Evolutionary conservation across 495 filamentous ascomycete species (phyloP).

Genomic region (Aspergillus cristatus): DNA sequence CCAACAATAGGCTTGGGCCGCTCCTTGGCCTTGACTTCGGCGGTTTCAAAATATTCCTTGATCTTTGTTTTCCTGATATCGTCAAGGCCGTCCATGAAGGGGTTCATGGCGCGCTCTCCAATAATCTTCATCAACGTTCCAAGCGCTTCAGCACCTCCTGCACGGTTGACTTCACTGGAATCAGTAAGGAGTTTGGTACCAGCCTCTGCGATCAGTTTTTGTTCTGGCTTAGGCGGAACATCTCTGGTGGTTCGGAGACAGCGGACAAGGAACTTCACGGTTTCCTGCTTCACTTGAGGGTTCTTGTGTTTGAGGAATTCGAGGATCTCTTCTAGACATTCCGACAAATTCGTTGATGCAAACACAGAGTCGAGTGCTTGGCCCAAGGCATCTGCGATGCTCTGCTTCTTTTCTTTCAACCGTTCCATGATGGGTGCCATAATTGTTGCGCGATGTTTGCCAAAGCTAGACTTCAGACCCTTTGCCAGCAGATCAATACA

Average conservation of each 20-base stretch:
- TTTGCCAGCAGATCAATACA: conserved; percentile 90
- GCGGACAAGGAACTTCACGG: conserved; percentile 79
- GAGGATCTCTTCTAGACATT: conserved; percentile 81
- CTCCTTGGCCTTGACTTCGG: conserved; percentile 94
- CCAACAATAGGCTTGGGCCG: conserved; percentile 77
- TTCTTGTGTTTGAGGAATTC: conserved; percentile 90
- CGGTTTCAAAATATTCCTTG: conserved; percentile 87
- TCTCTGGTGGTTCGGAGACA: conserved; percentile 77
- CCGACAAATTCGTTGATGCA: conserved; percentile 61
- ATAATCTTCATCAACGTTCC: conserved; percentile 98
- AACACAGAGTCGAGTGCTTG: conserved; percentile 85
- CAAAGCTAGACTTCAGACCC: conserved; percentile 69
- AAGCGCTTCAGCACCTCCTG: conserved; percentile 81
- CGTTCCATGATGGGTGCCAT: conserved; percentile 87
- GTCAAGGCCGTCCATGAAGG: conserved; percentile 88
- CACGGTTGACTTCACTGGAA: conserved; percentile 71
- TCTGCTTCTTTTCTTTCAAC: conserved; percentile 92
- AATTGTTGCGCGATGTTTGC: conserved; percentile 68
- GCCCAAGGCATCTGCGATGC: conserved; percentile 78
- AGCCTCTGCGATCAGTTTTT: conserved; percentile 74
- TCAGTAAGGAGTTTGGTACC: conserved; percentile 85
- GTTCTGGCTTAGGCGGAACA: conserved; percentile 73
- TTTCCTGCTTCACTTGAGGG: conserved; percentile 92
- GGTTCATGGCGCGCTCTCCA: conserved; percentile 93
- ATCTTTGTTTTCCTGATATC: conserved; percentile 94